These are phyloP conservation scores for Xylaria palmicola DNA, from an alignment of 495 filamentous ascomycete genomes.

Conservation along the genomic window DNA sequence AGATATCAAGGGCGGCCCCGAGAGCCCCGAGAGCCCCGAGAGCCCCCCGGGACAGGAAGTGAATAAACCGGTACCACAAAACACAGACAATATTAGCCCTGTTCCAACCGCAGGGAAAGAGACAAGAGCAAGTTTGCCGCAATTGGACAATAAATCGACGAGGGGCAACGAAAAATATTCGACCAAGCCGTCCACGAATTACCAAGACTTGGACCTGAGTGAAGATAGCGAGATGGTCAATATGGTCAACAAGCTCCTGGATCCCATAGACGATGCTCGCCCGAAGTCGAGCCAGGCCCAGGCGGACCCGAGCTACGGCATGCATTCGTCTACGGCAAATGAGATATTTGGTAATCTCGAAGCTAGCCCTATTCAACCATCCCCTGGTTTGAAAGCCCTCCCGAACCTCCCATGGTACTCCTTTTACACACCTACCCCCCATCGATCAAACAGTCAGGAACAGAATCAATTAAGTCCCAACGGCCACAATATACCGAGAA, in stretches of 20 bases:
- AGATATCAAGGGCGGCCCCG: constrained; percentile 4
- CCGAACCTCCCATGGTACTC: constrained; percentile 46
- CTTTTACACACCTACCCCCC: constrained; percentile 38
- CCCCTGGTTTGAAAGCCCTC: constrained; percentile 38
- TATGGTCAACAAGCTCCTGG: constrained; percentile 44
- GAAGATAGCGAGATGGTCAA: constrained; percentile 36
- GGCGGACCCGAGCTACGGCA: constrained; percentile 37
- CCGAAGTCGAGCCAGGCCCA: constrained; percentile 27
- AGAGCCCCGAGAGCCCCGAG: constrained; percentile 15
- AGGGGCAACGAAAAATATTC: constrained; percentile 21
- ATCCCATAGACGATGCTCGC: constrained; percentile 31
- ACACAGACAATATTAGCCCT: neutral
- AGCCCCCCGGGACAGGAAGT: neutral
- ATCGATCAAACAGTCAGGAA: constrained; percentile 22
- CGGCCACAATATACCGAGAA: constrained; percentile 26
- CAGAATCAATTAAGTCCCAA: constrained; percentile 17
- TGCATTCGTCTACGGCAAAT: constrained; percentile 38
- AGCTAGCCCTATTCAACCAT: constrained; percentile 29
- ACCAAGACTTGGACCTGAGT: constrained; percentile 28
- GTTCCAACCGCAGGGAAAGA: neutral
- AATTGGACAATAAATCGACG: neutral
- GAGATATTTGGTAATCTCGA: constrained; percentile 33
- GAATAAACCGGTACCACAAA: neutral
- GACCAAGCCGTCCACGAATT: constrained; percentile 9
- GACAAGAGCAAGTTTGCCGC: neutral